phyloP scores from a whole-genome alignment of 768 basidiomycete species.

The Coprinellus micaceus region DNA sequence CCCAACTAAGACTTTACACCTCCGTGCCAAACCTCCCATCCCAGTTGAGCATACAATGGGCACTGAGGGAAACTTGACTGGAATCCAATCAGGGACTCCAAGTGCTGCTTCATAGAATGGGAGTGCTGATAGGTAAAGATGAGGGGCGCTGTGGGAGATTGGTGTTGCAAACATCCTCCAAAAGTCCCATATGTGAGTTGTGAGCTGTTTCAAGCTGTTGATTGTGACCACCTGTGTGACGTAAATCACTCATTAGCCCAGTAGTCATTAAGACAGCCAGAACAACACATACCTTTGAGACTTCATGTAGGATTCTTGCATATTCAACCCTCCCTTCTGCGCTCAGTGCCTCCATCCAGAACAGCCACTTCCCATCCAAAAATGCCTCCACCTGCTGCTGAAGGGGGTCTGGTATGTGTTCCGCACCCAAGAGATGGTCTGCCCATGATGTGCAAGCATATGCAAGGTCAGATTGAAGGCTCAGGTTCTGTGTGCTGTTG shows the following conservation, averaged over 20 bases:
- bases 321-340: slow-evolving; percentile 15
- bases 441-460: slow-evolving; percentile 6
- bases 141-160: slow-evolving; percentile 20
- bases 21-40: not conserved
- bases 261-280: too few species aligned
- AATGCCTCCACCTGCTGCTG: not conserved
- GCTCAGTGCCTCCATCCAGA: slow-evolving; percentile 31
- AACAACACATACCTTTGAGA: slow-evolving; percentile 8
- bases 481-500: not conserved
- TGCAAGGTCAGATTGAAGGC: not conserved
- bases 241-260: not conserved
- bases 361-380: slow-evolving; percentile 15
- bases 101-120: slow-evolving; percentile 19
- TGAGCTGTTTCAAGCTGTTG: slow-evolving; percentile 7
- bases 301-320: not conserved
- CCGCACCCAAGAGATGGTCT: not conserved
- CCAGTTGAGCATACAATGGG: not conserved
- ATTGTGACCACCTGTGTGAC: not conserved
- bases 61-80: not conserved
- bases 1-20: slow-evolving; percentile 15
- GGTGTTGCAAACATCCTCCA: slow-evolving; percentile 9
- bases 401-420: too few species aligned
- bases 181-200: slow-evolving; percentile 15
- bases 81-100: too few species aligned
- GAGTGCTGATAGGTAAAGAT: slow-evolving; percentile 24